A percentile compares a stretch with the other conserved stretches of the same genome.
Conservation (phyloP, 1,284 basidiomycete species). For the Naganishia sp. region DNA sequence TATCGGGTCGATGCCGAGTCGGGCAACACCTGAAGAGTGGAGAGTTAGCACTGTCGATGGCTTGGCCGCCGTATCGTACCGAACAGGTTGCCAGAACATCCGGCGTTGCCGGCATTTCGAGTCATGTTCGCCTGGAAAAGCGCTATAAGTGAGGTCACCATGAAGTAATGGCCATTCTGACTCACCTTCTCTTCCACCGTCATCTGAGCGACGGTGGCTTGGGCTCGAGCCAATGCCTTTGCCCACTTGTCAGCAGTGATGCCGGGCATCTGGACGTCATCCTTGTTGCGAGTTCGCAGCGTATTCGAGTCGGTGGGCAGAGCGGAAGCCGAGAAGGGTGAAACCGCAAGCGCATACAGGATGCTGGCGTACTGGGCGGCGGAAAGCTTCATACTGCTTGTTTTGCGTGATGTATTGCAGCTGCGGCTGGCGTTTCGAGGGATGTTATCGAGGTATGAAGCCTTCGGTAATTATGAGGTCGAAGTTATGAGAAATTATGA, state of each 20-base stretch:
- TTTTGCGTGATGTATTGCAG: neutral
- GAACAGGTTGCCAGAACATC: slow-evolving; percentile 15
- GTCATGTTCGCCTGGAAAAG: slow-evolving; percentile 12
- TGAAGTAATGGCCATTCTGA: neutral
- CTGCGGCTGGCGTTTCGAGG: no score
- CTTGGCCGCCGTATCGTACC: neutral
- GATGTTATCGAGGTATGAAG: neutral
- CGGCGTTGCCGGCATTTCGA: slow-evolving; percentile 11
- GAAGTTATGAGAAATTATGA: neutral
- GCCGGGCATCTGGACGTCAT: slow-evolving; percentile 1
- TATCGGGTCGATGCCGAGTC: slow-evolving; percentile 14
- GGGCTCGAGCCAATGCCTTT: slow-evolving; percentile 19
- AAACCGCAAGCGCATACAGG: slow-evolving; percentile 19
- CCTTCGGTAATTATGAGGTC: neutral
- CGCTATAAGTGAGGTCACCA: neutral
- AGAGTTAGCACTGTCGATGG: neutral
- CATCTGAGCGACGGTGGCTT: slow-evolving; percentile 36
- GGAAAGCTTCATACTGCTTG: slow-evolving; percentile 20
- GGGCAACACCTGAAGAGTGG: neutral
- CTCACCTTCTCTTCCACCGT: slow-evolving; percentile 38
- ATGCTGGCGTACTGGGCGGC: slow-evolving; percentile 25
- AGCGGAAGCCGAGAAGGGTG: slow-evolving; percentile 11
- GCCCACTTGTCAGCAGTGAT: slow-evolving; percentile 24
- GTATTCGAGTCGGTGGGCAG: slow-evolving; percentile 8
- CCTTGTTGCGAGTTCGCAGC: slow-evolving; percentile 10